Percentiles rank a stretch among this genome's conserved stretches.
Conservation (phyloP, 2,329 filamentous ascomycete species). For the Trichoderma arundinaceum region DNA sequence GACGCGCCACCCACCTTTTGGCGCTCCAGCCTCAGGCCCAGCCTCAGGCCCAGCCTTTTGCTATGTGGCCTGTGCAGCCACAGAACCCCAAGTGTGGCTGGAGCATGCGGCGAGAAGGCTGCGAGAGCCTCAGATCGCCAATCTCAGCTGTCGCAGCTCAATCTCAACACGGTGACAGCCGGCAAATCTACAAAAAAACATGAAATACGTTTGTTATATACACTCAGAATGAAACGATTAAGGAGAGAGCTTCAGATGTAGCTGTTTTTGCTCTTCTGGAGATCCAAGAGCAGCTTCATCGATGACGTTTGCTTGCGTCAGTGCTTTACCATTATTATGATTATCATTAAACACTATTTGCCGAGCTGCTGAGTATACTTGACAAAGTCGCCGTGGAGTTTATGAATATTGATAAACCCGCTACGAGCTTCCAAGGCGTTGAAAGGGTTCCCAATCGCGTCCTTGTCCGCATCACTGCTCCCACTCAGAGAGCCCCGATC, state of each 20-base stretch:
- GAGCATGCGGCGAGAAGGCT: background rate
- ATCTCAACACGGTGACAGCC: too few relatives aligned
- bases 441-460: constrained; percentile 80
- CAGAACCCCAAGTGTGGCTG: constrained; percentile 9
- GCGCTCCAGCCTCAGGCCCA: background rate
- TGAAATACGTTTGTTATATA: too few relatives aligned
- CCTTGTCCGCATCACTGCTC: constrained; percentile 65
- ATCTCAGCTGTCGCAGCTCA: too few relatives aligned
- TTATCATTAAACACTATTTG: constrained; percentile 12
- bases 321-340: background rate
- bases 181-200: too few relatives aligned
- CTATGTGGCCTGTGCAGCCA: constrained; percentile 14
- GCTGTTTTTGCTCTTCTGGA: too few relatives aligned
- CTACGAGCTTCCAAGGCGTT: constrained; percentile 76
- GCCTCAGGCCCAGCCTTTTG: background rate
- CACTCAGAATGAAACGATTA: too few relatives aligned
- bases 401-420: constrained; percentile 87
- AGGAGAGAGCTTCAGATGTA: too few relatives aligned
- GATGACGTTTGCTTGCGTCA: too few relatives aligned
- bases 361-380: constrained; percentile 60
- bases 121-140: too few relatives aligned
- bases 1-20: constrained; percentile 31
- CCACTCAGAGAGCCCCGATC: constrained; percentile 60
- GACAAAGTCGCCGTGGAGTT: constrained; percentile 77
- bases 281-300: too few relatives aligned